Evolutionary conservation across 2,329 filamentous ascomycete genomes (phyloP).

Genomic region (Stachybotrys chartarum): DNA sequence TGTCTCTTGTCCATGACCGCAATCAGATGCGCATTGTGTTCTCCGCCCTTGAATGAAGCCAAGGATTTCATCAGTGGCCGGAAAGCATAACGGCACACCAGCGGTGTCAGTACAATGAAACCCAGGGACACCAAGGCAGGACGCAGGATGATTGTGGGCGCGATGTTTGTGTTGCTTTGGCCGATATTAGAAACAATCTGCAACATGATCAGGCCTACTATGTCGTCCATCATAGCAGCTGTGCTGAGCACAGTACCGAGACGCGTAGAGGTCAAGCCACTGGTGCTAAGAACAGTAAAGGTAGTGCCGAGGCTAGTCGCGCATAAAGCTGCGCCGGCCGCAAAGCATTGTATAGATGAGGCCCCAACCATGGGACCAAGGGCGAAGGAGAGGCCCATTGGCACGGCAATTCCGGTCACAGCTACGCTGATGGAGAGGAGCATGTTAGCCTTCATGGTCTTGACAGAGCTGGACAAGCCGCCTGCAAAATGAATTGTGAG

Average conservation of each 20-base stretch:
- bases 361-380: constrained; percentile 43
- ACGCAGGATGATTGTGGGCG: constrained; percentile 32
- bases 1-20: constrained; percentile 7
- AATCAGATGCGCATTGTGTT: no score
- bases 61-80: constrained; percentile 30
- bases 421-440: constrained; percentile 55
- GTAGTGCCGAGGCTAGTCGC: constrained; percentile 68
- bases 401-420: constrained; percentile 54
- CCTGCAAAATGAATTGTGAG: constrained; percentile 27
- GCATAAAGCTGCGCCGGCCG: constrained; percentile 65
- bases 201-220: constrained; percentile 70
- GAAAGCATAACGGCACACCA: constrained; percentile 37
- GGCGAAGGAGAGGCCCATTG: constrained; percentile 60
- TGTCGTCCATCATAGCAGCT: constrained; percentile 78
- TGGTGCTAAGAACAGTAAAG: constrained; percentile 45
- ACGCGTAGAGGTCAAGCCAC: constrained; percentile 33
- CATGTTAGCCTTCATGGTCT: constrained; percentile 49
- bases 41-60: constrained; percentile 11
- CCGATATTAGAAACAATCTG: constrained; percentile 65
- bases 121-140: constrained; percentile 40
- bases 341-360: constrained; percentile 56
- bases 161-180: constrained; percentile 9
- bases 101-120: constrained; percentile 40
- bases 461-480: constrained; percentile 36
- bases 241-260: constrained; percentile 58